These are phyloP conservation scores for Eucalyptus grandis DNA, from an alignment of 345 rosid genomes.

Conservation along the genomic window DNA sequence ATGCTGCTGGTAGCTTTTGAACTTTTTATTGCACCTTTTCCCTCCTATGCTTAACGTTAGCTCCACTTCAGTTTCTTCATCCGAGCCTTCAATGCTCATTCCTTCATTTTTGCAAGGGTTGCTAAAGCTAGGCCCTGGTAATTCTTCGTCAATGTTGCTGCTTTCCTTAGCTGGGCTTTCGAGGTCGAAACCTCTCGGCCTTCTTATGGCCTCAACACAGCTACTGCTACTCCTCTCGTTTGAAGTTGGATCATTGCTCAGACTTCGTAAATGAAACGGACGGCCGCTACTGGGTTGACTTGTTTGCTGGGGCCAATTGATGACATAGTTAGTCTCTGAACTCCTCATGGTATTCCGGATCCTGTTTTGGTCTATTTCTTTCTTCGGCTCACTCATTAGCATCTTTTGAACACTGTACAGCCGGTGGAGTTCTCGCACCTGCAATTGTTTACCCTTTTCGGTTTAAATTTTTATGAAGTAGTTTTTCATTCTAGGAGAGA, in stretches of 20 bases:
- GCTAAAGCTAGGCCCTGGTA: constrained; percentile 12
- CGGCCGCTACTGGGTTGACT: constrained; percentile 1
- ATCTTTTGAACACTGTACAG: constrained; percentile 55
- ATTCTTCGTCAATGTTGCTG: constrained; percentile 7
- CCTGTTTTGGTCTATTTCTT: constrained; percentile 19
- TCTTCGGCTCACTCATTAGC: constrained; percentile 54
- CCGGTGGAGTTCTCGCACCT: constrained; percentile 83
- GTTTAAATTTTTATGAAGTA: not conserved
- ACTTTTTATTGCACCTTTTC: constrained; percentile 2
- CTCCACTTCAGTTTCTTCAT: constrained; percentile 46
- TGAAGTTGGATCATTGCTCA: constrained; percentile 11
- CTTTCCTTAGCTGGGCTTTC: constrained; percentile 29
- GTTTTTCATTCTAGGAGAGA: not conserved
- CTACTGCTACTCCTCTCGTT: constrained; percentile 44
- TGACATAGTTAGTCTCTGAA: not conserved
- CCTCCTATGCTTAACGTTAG: constrained; percentile 68
- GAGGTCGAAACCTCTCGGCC: constrained; percentile 22
- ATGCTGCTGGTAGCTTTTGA: not conserved
- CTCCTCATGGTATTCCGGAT: constrained; percentile 1
- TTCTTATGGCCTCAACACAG: constrained; percentile 16
- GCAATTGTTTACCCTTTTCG: constrained; percentile 1
- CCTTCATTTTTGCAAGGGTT: not conserved
- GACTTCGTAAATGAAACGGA: not conserved
- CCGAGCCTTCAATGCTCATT: not conserved
- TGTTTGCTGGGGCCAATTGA: constrained; percentile 5